Evolutionary conservation across 2,329 filamentous ascomycete species (phyloP), one percentile per base, ranked within the genome.

Genomic region (Aspergillus costaricaensis): DNA sequence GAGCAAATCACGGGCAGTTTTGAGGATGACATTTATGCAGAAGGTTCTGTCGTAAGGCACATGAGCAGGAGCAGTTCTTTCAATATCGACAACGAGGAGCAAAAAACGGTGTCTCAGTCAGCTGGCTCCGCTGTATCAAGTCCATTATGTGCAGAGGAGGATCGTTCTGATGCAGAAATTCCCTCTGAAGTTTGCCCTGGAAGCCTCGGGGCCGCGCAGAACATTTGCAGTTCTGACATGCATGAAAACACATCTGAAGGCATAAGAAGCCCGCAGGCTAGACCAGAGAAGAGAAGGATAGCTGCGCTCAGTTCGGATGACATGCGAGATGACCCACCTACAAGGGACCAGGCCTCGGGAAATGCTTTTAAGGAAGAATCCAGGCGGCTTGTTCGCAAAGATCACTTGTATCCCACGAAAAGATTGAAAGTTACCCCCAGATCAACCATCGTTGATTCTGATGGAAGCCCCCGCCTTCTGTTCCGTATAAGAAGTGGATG

Each of bases 391-490:
- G n/a, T 32, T 27, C 9, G 8, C n/a, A 47, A 32, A 27, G 10
- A 44, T 5, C 19, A 23, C 25, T 6, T 10, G 7, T 7, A 30
- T 47, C 43, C 53, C 21, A 19, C 39, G 2, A 47, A 54, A 3
- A 6, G 25, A 27, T 52, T 49, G 23, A 59, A 57, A 9, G 51
- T 51, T 7, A 60, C 44, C 1, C 49, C 55, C 9, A 67, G 50
- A 54, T 65, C 56, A 25, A 68, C 64, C 5, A 71, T 73, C 17
- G 75, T 78, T 9, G 75, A 77, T 58, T 63, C 64, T 9, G 75
- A 77, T 62, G 76, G 76, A 38, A 78, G 75, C 56, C 76, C 76
- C 38, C 68, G 68, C 47, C 68, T 71, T 27, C 17, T 65, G 5
- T 55, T 51, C 1, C 47, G 32, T 10, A n/a, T 14, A 3, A 17